Percentiles rank a stretch among this genome's conserved stretches.
Conservation (phyloP, 2,329 filamentous ascomycete genomes). For the Botrytis byssoidea region DNA sequence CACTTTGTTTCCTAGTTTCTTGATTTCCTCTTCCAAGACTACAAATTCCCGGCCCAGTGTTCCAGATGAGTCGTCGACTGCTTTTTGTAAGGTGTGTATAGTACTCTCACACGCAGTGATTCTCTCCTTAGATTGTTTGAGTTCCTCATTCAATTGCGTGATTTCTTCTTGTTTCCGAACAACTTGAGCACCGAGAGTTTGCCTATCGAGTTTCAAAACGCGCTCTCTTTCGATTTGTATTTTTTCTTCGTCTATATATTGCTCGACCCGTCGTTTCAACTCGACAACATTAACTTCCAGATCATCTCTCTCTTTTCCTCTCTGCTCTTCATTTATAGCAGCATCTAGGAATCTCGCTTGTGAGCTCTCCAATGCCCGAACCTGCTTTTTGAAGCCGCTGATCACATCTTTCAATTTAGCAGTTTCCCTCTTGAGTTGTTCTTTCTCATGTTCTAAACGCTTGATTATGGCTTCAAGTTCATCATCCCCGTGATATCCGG, state of each 20-base stretch:
- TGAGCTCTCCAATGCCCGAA: neutral
- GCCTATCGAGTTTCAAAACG: neutral
- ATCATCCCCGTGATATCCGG: neutral
- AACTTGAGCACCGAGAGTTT: neutral
- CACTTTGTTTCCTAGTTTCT: neutral
- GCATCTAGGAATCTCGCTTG: neutral
- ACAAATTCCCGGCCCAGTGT: neutral
- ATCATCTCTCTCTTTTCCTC: fast-evolving
- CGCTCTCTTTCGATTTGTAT: fast-evolving
- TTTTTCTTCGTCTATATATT: neutral
- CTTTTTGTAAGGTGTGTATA: neutral
- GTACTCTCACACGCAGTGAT: neutral
- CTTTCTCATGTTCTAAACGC: neutral
- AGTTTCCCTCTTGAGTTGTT: neutral
- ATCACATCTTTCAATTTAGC: neutral
- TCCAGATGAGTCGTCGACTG: neutral
- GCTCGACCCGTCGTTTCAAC: no score
- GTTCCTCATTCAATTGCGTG: no score
- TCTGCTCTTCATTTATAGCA: fast-evolving
- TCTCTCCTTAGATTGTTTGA: neutral
- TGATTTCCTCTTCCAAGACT: neutral
- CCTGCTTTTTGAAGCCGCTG: fast-evolving
- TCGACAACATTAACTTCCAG: no score
- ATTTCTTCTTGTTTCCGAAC: neutral
- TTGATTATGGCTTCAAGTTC: neutral